Percentiles rank a stretch among this genome's conserved stretches.
Evolutionary conservation across 768 basidiomycete species (phyloP).

Genomic region (Lactarius hatsudake): DNA sequence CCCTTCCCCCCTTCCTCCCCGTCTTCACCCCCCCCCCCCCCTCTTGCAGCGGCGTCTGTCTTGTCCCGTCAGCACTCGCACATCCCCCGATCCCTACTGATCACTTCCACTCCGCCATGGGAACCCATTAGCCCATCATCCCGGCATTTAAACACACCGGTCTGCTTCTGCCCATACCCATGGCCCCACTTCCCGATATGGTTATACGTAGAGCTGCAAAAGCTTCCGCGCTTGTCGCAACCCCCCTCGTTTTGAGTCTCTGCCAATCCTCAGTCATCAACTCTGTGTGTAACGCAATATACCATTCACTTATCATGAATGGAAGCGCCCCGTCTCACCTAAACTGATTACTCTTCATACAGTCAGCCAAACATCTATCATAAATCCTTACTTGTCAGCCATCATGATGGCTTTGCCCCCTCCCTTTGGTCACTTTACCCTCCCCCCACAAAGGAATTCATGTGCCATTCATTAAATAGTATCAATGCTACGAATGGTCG

Average conservation of each 20-base stretch:
- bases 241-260: conserved; percentile 19
- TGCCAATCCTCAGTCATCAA: conserved; percentile 24
- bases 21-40: not conserved
- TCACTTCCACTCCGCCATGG: not conserved
- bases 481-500: not conserved
- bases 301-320: conserved; percentile 23
- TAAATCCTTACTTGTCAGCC: not conserved
- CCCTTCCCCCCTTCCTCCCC: not conserved
- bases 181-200: conserved; percentile 27
- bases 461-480: not conserved
- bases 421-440: not conserved
- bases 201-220: conserved; percentile 14
- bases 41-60: conserved; percentile 17
- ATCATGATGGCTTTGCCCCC: not conserved
- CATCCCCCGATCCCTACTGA: conserved; percentile 13
- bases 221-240: conserved; percentile 29
- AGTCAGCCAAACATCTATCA: conserved; percentile 7
- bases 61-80: conserved; percentile 6
- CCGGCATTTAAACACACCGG: conserved; percentile 24
- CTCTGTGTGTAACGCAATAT: conserved; percentile 11
- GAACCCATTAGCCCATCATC: not conserved
- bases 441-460: not conserved
- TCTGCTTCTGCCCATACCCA: conserved; percentile 8
- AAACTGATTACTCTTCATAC: conserved; percentile 17
- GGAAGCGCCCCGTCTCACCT: conserved; percentile 16